Percentiles rank a stretch among this genome's conserved stretches.
Conservation (phyloP, 2,329 filamentous ascomycete genomes). For the Onygena corvina region DNA sequence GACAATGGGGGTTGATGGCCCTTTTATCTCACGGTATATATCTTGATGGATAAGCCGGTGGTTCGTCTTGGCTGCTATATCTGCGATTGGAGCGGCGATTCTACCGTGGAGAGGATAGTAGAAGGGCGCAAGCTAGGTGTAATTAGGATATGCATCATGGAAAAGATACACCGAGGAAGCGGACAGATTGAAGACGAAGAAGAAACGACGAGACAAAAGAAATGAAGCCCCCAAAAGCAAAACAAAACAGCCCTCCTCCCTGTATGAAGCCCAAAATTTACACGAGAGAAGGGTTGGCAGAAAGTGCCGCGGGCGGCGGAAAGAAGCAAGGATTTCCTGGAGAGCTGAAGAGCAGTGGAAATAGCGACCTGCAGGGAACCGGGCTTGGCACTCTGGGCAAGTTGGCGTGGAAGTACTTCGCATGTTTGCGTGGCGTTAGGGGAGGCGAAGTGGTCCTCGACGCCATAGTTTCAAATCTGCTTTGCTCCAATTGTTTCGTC, state of each 20-base stretch:
- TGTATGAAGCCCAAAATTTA: not conserved
- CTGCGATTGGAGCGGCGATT: not conserved
- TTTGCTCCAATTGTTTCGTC: not conserved
- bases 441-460: not conserved
- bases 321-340: not conserved
- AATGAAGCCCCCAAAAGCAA: too few relatives aligned
- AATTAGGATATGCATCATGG: slow-evolving; percentile 1
- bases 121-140: slow-evolving; percentile 1
- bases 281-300: not conserved
- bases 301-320: not conserved
- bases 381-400: not conserved
- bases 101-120: not conserved
- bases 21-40: slow-evolving; percentile 1
- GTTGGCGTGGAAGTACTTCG: not conserved
- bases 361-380: not conserved
- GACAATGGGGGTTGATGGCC: not conserved
- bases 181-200: not conserved
- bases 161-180: not conserved
- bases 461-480: too few relatives aligned
- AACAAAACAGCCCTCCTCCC: not conserved
- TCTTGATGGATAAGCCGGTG: too few relatives aligned
- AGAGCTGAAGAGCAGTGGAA: not conserved
- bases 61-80: not conserved
- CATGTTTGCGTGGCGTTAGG: not conserved
- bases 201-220: not conserved